Evolutionary conservation across 2,329 filamentous ascomycete genomes (phyloP).

Genomic region (Alternaria tenuissima): DNA sequence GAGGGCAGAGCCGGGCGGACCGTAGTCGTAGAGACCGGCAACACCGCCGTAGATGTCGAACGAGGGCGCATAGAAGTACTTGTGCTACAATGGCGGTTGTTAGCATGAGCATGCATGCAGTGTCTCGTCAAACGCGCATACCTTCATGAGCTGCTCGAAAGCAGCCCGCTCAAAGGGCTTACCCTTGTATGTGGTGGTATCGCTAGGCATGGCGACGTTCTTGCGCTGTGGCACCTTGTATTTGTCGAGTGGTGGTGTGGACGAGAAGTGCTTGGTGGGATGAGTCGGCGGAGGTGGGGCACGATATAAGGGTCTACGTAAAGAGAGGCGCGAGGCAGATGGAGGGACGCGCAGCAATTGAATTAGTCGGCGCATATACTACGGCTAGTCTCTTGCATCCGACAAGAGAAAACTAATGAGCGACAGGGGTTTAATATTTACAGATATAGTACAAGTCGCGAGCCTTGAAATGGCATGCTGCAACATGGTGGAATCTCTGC

Average conservation of each 20-base stretch:
- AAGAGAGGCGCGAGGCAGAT: slow-evolving; percentile 35
- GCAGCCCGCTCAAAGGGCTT: slow-evolving; percentile 84
- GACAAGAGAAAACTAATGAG: slow-evolving; percentile 32
- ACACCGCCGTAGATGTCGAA: slow-evolving; percentile 96
- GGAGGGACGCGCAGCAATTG: slow-evolving; percentile 50
- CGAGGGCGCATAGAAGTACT: slow-evolving; percentile 86
- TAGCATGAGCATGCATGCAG: slow-evolving; percentile 34
- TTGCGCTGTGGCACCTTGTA: slow-evolving; percentile 43
- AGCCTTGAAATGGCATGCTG: slow-evolving; percentile 15
- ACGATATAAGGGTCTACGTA: slow-evolving; percentile 36
- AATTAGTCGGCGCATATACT: slow-evolving; percentile 50
- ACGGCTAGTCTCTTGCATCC: slow-evolving; percentile 25
- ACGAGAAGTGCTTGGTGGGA: slow-evolving; percentile 48
- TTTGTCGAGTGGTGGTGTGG: slow-evolving; percentile 40
- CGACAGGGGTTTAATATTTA: slow-evolving; percentile 33
- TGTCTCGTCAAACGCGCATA: slow-evolving; percentile 63
- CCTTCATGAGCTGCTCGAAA: slow-evolving; percentile 85
- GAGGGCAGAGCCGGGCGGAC: slow-evolving; percentile 84
- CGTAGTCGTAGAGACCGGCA: slow-evolving; percentile 91
- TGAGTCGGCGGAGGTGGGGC: slow-evolving; percentile 42
- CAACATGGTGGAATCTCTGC: slow-evolving; percentile 3
- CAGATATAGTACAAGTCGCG: slow-evolving; percentile 15
- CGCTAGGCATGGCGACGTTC: slow-evolving; percentile 40
- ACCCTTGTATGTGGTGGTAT: slow-evolving; percentile 70
- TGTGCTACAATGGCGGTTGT: slow-evolving; percentile 38